Base-by-base conservation (phyloP, 192 early-diverging fungal species). In the Helicostylum pulchrum region DNA sequence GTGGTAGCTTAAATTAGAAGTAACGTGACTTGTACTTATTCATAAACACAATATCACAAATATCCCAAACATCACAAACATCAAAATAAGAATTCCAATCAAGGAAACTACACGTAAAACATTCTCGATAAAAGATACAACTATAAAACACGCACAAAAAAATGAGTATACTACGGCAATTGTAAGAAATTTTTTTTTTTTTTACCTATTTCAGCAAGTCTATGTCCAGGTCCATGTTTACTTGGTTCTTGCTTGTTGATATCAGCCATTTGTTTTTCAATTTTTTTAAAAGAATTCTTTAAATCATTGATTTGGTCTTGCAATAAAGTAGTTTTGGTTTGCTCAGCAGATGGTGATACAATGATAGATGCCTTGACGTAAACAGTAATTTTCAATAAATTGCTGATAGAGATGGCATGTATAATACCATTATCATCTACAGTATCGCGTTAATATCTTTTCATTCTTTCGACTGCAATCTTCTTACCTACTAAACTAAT, bases 351-450 rank as follows among this genome's bases (percentile, higher is more conserved):
- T 30, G 54, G 7, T 46, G 12, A 9, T 30, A 3, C 23, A 26
- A 0, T 7, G 5, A 15, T 30, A 0, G 11, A 12, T 43, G 9
- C n/a, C n/a, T 30, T 45, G 15, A 26, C 78, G 50, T 69, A 72
- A 10, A 82, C 74, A 2, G 74, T 79, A 3, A 82, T 57, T 58
- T 80, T 82, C 14, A 82, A 47, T 4, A 82, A 49, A 31, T 61
- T 79, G 15, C 71, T 76, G 5, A 76, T 55, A 23, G 78, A 77
- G 44, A 78, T 74, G 7, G 80, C 80, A 46, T 77, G 72, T 8
- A 66, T 71, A 45, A 82, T 80, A 59, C 79, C 80, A 7, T 71
- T 62, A 65, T 82, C 80, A 64, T 82, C 80, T 59, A 59, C 26
- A 23, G 20, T 36, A 47, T n/a, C 19, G 51, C 12, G 15, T 15